Evolutionary conservation across 306 rosid species (phyloP).

Genomic region (Oemleria cerasiformis): DNA sequence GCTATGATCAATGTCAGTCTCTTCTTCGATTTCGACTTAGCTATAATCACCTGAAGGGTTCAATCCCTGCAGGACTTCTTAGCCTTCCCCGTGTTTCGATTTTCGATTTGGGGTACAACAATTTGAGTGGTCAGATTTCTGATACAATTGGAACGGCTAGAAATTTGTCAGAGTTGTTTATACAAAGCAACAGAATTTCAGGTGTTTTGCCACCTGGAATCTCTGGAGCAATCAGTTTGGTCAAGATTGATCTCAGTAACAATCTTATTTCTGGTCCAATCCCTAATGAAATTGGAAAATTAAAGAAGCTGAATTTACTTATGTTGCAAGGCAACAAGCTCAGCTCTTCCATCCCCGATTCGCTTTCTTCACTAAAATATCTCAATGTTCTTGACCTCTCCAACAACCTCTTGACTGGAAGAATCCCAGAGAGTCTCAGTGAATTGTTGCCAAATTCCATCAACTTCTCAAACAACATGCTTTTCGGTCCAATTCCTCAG

Average conservation of each 20-base stretch:
- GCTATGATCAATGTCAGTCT: constrained; percentile 53
- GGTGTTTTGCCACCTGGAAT: constrained; percentile 70
- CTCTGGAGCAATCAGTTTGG: constrained; percentile 57
- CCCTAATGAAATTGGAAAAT: constrained; percentile 71
- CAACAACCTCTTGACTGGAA: constrained; percentile 68
- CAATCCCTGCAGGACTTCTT: constrained; percentile 65
- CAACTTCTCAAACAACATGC: constrained; percentile 76
- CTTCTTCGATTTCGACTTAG: constrained; percentile 83
- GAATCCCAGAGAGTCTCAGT: constrained; percentile 77
- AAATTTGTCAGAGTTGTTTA: constrained; percentile 75
- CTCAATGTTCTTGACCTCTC: constrained; percentile 96
- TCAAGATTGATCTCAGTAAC: constrained; percentile 81
- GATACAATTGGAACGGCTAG: constrained; percentile 49
- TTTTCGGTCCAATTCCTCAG: constrained; percentile 82
- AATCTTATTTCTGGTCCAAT: constrained; percentile 76
- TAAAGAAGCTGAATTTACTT: constrained; percentile 65
- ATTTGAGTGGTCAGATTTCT: constrained; percentile 58
- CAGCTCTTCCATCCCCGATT: constrained; percentile 67
- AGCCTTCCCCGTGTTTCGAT: constrained; percentile 75
- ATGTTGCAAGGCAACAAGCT: constrained; percentile 76
- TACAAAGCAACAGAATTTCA: constrained; percentile 76
- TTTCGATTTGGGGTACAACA: constrained; percentile 66
- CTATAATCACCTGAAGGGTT: constrained; percentile 56
- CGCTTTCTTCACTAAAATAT: constrained; percentile 59
- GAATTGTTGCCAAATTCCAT: constrained; percentile 74